Conservation (phyloP, 2,329 filamentous ascomycete genomes). For the Alternaria gaisen region DNA sequence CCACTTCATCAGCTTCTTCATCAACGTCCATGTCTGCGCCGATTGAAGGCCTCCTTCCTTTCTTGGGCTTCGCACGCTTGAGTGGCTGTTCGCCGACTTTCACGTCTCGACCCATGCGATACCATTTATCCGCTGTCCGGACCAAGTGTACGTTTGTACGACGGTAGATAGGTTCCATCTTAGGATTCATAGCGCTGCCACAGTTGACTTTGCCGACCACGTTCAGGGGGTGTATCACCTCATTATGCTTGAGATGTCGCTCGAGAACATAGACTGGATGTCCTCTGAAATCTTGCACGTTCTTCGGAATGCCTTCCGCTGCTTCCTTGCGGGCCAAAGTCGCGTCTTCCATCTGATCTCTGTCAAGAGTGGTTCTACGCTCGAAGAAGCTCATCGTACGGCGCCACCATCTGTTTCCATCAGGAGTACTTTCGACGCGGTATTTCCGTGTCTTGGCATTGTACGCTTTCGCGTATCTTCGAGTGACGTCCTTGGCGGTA, state of each 20-base stretch:
- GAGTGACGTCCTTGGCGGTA: conserved; percentile 82
- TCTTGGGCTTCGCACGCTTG: conserved; percentile 67
- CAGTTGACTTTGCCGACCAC: conserved; percentile 80
- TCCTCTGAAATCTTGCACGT: conserved; percentile 85
- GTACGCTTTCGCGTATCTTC: conserved; percentile 85
- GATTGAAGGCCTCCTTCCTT: conserved; percentile 34
- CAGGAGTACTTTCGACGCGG: conserved; percentile 75
- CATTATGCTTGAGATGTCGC: conserved; percentile 81
- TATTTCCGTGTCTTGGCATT: conserved; percentile 86
- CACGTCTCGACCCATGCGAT: conserved; percentile 82
- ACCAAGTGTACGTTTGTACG: conserved; percentile 81
- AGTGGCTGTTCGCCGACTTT: conserved; percentile 78
- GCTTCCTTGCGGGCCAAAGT: conserved; percentile 76
- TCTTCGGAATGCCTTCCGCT: conserved; percentile 81
- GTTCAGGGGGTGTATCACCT: conserved; percentile 78
- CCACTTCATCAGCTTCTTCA: conserved; percentile 53
- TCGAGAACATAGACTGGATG: conserved; percentile 81
- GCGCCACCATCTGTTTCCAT: conserved; percentile 66
- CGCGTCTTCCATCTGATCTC: conserved; percentile 84
- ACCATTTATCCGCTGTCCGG: conserved; percentile 87
- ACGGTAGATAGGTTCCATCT: conserved; percentile 81
- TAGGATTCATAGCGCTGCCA: conserved; percentile 64
- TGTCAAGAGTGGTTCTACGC: conserved; percentile 57
- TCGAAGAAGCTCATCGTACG: conserved; percentile 58
- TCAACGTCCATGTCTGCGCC: conserved; percentile 45